phyloP scores from a whole-genome alignment of 2,329 filamentous ascomycete genomes.

The Tolypocladium ovalisporum region DNA sequence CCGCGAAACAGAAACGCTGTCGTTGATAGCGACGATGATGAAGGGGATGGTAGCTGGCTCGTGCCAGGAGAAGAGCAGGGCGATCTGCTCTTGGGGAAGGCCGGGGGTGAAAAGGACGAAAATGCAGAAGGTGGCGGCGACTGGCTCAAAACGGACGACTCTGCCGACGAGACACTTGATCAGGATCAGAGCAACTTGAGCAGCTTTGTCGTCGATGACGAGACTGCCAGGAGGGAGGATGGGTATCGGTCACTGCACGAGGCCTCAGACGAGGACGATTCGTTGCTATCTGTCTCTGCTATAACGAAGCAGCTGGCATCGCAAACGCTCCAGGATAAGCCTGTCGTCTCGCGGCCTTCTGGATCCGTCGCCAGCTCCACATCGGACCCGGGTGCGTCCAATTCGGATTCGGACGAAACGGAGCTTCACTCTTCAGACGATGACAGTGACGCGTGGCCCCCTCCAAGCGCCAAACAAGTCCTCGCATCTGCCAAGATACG shows the following conservation, averaged over 20 bases:
- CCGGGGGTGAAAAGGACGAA: constrained; percentile 79
- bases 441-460: constrained; percentile 21
- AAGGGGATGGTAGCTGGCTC: constrained; percentile 69
- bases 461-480: constrained; percentile 23
- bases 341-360: constrained; percentile 1
- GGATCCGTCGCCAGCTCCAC: constrained; percentile 10
- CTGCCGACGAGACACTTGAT: constrained; percentile 42
- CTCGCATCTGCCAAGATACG: constrained; percentile 83
- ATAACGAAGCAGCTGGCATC: constrained; percentile 25
- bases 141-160: constrained; percentile 63
- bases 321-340: constrained; percentile 21
- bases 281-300: constrained; percentile 22
- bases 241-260: constrained; percentile 14
- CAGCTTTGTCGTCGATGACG: constrained; percentile 46
- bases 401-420: constrained; percentile 24
- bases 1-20: constrained; percentile 44
- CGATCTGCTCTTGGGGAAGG: constrained; percentile 54
- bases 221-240: constrained; percentile 22
- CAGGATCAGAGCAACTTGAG: constrained; percentile 41
- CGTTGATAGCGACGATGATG: constrained; percentile 57
- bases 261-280: constrained; percentile 19
- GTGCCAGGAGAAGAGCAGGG: constrained; percentile 57
- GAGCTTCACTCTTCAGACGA: constrained; percentile 27
- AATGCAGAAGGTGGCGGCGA: constrained; percentile 81
- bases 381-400: constrained; percentile 18